Conservation (phyloP, 768 basidiomycete species). For the Trichaptum fuscoviolaceum region DNA sequence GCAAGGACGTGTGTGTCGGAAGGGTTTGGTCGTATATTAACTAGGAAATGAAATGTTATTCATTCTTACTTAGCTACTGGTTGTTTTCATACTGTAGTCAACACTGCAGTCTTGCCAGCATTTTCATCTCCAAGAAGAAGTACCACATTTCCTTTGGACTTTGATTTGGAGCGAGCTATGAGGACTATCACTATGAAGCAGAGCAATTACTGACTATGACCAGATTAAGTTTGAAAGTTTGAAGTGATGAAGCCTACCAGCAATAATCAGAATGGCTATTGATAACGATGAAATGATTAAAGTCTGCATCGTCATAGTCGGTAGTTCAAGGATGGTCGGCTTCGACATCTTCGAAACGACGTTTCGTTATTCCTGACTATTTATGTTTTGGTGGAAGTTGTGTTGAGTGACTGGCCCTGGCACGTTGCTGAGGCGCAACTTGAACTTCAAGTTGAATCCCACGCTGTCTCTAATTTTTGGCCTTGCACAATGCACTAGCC, state of each 20-base stretch:
- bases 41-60: constrained; percentile 30
- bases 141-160: constrained; percentile 51
- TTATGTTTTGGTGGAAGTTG: no score
- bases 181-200: constrained; percentile 36
- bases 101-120: constrained; percentile 75
- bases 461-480: background rate
- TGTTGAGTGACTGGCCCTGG: no score
- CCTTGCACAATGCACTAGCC: no score
- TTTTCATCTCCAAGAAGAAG: constrained; percentile 73
- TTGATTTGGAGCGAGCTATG: constrained; percentile 37
- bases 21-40: constrained; percentile 58
- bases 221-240: background rate
- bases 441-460: background rate
- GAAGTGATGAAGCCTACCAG: constrained; percentile 29
- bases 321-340: background rate
- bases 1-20: constrained; percentile 73
- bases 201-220: constrained; percentile 11
- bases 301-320: constrained; percentile 31
- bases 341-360: background rate
- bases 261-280: constrained; percentile 37
- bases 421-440: no score
- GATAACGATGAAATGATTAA: constrained; percentile 38
- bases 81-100: constrained; percentile 58
- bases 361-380: background rate
- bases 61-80: constrained; percentile 8